Evolutionary conservation across 2,329 filamentous ascomycete genomes (phyloP).

Genomic region (Ophiosphaerella narmari): DNA sequence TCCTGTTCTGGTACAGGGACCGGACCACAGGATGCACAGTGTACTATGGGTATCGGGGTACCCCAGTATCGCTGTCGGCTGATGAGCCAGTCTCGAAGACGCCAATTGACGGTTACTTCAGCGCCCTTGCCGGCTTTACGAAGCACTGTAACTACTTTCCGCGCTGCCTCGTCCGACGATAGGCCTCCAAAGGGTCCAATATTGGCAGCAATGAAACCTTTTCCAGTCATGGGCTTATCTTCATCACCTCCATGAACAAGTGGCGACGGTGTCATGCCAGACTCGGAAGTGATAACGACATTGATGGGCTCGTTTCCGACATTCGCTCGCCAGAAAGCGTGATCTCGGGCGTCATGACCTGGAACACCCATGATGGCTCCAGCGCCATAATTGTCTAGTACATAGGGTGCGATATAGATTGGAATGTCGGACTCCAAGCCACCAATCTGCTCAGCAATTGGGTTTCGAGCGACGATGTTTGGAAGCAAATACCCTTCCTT

Average conservation of each 20-base stretch:
- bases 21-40: constrained; percentile 75
- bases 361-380: constrained; percentile 93
- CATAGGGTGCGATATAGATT: constrained; percentile 82
- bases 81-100: constrained; percentile 85
- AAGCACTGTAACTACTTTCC: constrained; percentile 60
- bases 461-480: constrained; percentile 39
- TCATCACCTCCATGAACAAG: constrained; percentile 46
- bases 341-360: constrained; percentile 78
- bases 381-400: constrained; percentile 82
- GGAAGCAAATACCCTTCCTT: constrained; percentile 70
- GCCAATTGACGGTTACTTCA: constrained; percentile 72
- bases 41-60: constrained; percentile 84
- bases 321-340: constrained; percentile 79
- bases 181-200: constrained; percentile 69
- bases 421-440: constrained; percentile 62
- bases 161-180: constrained; percentile 65
- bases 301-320: constrained; percentile 63
- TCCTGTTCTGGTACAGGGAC: constrained; percentile 78
- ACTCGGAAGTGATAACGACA: constrained; percentile 53
- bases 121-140: constrained; percentile 60
- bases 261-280: constrained; percentile 7
- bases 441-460: constrained; percentile 59
- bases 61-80: constrained; percentile 95
- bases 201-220: constrained; percentile 69
- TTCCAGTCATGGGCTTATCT: constrained; percentile 62